phyloP scores from a whole-genome alignment of 192 early-diverging fungal genomes.

The Coemansia sp. region DNA sequence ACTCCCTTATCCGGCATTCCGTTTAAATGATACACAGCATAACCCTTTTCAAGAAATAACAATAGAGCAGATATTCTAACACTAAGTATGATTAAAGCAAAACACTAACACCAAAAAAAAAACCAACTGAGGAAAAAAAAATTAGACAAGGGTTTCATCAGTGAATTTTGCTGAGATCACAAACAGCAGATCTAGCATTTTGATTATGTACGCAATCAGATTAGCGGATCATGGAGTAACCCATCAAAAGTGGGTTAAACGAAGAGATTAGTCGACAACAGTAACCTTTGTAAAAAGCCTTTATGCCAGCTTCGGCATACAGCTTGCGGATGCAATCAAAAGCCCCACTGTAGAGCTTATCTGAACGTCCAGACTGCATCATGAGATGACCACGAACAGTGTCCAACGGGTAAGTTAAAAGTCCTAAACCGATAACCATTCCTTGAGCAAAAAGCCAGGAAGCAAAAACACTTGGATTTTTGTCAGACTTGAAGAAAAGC shows the following conservation, averaged over 20 bases:
- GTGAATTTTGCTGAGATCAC: neutral
- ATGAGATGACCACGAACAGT: conserved; percentile 96
- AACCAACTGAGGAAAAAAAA: neutral
- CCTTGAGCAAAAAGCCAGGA: conserved; percentile 69
- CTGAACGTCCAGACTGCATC: conserved; percentile 90
- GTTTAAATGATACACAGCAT: neutral
- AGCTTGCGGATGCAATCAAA: conserved; percentile 86
- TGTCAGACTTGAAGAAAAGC: conserved; percentile 47
- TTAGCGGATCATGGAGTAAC: neutral
- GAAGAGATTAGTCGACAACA: neutral
- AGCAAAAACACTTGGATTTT: conserved; percentile 51
- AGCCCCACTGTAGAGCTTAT: conserved; percentile 83
- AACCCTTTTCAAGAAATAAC: neutral
- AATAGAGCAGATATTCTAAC: neutral
- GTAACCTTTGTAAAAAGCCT: neutral
- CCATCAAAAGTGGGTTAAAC: neutral
- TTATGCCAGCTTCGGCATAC: conserved; percentile 73
- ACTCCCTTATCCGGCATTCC: neutral
- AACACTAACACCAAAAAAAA: neutral
- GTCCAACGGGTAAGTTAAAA: conserved; percentile 94
- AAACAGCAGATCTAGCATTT: neutral
- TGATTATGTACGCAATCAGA: neutral
- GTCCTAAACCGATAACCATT: conserved; percentile 81
- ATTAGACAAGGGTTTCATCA: neutral
- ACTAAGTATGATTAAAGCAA: neutral